These are phyloP conservation scores for Liriodendron chinense DNA, from an alignment of 164 flowering plant genomes.

Conservation along the genomic window DNA sequence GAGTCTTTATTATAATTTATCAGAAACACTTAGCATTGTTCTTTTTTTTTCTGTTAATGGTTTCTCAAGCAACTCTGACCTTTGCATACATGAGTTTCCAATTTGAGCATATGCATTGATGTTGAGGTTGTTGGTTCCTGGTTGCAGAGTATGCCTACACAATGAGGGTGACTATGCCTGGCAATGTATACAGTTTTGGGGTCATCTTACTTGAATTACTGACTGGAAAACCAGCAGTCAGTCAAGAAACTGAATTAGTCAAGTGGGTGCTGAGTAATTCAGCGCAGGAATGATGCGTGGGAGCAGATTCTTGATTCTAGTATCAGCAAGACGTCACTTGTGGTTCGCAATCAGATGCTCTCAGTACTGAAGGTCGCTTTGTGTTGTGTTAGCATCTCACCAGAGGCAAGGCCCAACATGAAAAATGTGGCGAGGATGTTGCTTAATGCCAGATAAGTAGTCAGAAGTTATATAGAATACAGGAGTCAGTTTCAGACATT, in stretches of 20 bases:
- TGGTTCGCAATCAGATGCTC: conserved; percentile 57
- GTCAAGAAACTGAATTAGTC: conserved; percentile 55
- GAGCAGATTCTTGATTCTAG: conserved; percentile 53
- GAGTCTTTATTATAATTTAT: too few relatives aligned
- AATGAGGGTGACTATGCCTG: conserved; percentile 72
- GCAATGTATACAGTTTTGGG: conserved; percentile 80
- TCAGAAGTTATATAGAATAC: not conserved
- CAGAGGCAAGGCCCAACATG: conserved; percentile 70
- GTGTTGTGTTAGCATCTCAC: conserved; percentile 52
- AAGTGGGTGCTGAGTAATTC: conserved; percentile 51
- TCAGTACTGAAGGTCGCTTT: conserved; percentile 59
- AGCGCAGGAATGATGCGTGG: conserved; percentile 28
- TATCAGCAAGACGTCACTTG: conserved; percentile 23
- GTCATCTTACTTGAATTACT: conserved; percentile 62
- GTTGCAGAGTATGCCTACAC: conserved; percentile 78
- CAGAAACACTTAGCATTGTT: too few relatives aligned
- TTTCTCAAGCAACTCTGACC: too few relatives aligned
- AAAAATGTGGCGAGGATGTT: conserved; percentile 63
- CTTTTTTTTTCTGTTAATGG: too few relatives aligned
- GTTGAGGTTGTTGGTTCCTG: not conserved
- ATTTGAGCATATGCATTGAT: not conserved
- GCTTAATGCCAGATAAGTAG: conserved; percentile 46
- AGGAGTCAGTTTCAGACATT: conserved; percentile 7
- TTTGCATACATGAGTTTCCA: too few relatives aligned
- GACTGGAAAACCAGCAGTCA: conserved; percentile 60